Conservation (phyloP, 306 rosid genomes). For the Heteromeles arbutifolia region DNA sequence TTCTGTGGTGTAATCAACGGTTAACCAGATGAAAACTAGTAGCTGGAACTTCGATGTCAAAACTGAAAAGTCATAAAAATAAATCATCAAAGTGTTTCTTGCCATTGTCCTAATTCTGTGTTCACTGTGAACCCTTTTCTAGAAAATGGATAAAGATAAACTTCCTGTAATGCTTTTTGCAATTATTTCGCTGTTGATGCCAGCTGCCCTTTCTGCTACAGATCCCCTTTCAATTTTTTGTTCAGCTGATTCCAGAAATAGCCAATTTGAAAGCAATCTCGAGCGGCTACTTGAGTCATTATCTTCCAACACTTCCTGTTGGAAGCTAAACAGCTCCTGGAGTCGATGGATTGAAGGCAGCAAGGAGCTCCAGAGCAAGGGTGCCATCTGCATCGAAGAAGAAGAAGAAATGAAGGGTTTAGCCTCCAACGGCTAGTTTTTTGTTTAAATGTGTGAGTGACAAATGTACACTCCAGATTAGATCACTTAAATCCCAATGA, state of each 20-base stretch:
- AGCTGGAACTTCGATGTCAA: neutral
- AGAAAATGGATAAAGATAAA: neutral
- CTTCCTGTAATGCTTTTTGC: constrained; percentile 15
- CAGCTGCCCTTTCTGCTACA: constrained; percentile 15
- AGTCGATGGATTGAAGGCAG: no score
- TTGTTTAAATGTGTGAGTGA: no score
- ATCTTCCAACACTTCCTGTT: constrained; percentile 38
- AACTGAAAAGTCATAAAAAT: neutral
- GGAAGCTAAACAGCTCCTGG: no score
- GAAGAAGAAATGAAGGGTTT: no score
- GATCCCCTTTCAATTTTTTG: constrained; percentile 31
- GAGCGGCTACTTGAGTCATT: constrained; percentile 24
- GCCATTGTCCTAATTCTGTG: neutral
- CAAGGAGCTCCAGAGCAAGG: no score
- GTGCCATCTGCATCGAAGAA: no score
- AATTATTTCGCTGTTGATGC: constrained; percentile 15
- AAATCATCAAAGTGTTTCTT: neutral
- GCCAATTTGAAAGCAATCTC: constrained; percentile 35
- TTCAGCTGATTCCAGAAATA: constrained; percentile 15
- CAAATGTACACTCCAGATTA: no score
- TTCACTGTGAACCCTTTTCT: neutral
- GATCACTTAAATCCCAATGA: no score
- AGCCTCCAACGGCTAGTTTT: no score
- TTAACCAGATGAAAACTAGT: neutral
- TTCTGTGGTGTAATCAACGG: neutral